These are phyloP conservation scores for Furcasterigmium sp. DNA, from an alignment of 2,329 filamentous ascomycete genomes.

Conservation along the genomic window DNA sequence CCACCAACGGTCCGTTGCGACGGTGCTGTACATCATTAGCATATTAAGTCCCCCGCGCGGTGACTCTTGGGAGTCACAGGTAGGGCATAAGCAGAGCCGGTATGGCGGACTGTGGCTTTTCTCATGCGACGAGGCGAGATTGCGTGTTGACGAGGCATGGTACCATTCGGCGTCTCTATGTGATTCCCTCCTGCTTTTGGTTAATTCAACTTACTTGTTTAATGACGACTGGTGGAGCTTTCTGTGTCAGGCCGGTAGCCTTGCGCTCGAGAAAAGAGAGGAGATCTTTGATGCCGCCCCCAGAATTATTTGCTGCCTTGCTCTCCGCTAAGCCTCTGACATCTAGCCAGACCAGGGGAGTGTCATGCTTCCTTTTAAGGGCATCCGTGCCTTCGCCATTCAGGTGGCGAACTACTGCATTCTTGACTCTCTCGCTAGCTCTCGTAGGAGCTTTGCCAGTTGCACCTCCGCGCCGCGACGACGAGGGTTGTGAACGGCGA, in stretches of 20 bases:
- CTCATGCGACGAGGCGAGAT: slow-evolving; percentile 20
- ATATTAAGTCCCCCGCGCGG: slow-evolving; percentile 32
- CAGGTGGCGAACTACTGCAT: slow-evolving; percentile 11
- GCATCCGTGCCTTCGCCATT: slow-evolving; percentile 10
- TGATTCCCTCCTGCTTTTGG: slow-evolving; percentile 19
- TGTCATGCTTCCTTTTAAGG: slow-evolving; percentile 11
- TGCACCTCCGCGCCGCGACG: neutral
- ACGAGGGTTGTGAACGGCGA: slow-evolving; percentile 3
- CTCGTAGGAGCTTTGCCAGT: neutral
- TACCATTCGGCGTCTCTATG: slow-evolving; percentile 24
- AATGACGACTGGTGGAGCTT: slow-evolving; percentile 53
- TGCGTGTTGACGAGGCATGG: slow-evolving; percentile 24
- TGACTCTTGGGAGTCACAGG: slow-evolving; percentile 20
- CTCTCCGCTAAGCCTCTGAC: slow-evolving; percentile 63
- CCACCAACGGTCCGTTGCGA: slow-evolving; percentile 62
- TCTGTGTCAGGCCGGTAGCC: slow-evolving; percentile 41
- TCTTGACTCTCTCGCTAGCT: slow-evolving; percentile 12
- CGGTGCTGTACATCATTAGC: slow-evolving; percentile 69
- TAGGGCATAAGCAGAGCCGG: slow-evolving; percentile 29
- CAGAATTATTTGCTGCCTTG: slow-evolving; percentile 61
- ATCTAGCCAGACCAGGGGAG: slow-evolving; percentile 26
- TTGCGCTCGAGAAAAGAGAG: slow-evolving; percentile 69
- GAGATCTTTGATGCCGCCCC: slow-evolving; percentile 61
- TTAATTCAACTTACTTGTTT: slow-evolving; percentile 67
- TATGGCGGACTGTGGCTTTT: slow-evolving; percentile 26